Base-by-base conservation (phyloP, 257 asterid genomes). In the Solanum infundibuliforme region DNA sequence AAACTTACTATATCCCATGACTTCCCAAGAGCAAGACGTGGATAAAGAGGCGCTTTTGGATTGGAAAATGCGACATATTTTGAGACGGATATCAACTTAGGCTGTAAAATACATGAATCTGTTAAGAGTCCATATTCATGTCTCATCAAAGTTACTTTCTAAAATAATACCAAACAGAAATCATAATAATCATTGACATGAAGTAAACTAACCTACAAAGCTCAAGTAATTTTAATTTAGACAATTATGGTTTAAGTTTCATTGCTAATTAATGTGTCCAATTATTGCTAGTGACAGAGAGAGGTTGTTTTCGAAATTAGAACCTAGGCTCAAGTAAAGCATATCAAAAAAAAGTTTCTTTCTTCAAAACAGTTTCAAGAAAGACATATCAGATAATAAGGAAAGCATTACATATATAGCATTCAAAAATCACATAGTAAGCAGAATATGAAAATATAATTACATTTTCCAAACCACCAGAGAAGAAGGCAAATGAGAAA, bases 11-110 rank as follows among this genome's bases (percentile, higher is more conserved):
- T 98, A 90, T 96, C 87, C 98, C 98, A 96, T 83, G 97, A 91
- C 89, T 95, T 96, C 73, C 99, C 99, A 85, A 93, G 96, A 86
- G 98, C 98, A 88, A 96, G 98, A 65, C 98, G 98, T 31, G 99
- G 99, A 91, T 91, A 96, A 83, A 95, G 90, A 7, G 99, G 99
- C 52, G 97, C 98, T 89, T 94, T 96, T 23, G 98, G 98, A 89
- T 96, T 94, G 86, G 58, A 88, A 92, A 96, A 96, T 4, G 98
- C 87, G 87, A 96, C 91, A 88, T 92, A 72, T 84, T 93, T 94
- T 25, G 99, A 96, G 60, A 94, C 89, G 69, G 98, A 95, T 86
- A 95, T 77, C 87, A 96, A 87, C 89, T 93, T 88, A 27, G 98
- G 99, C 98, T 96, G 96, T 93, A 94, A 88, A n/a, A 89, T 86